These are phyloP conservation scores for Xanthoconium separans DNA, from an alignment of 1,284 basidiomycete genomes.

Conservation along the genomic window DNA sequence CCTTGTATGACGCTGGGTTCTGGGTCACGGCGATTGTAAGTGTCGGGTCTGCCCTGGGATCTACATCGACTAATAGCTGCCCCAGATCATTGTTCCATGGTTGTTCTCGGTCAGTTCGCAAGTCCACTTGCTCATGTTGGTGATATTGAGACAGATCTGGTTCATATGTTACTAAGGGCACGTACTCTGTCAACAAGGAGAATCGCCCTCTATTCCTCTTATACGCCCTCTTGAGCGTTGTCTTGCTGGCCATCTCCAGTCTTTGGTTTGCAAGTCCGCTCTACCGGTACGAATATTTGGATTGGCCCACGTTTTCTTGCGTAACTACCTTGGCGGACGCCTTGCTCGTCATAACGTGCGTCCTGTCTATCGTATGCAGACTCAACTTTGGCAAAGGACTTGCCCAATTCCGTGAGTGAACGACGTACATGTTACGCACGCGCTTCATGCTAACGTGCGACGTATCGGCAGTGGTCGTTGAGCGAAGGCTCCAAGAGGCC, in stretches of 20 bases:
- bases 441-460: background rate
- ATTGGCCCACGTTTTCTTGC: slow-evolving; percentile 52
- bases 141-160: slow-evolving; percentile 1
- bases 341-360: slow-evolving; percentile 38
- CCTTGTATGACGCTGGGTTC: slow-evolving; percentile 43
- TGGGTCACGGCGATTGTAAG: slow-evolving; percentile 43
- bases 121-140: background rate
- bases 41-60: slow-evolving; percentile 1
- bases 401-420: slow-evolving; percentile 43
- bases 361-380: slow-evolving; percentile 46
- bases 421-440: background rate
- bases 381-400: slow-evolving; percentile 53
- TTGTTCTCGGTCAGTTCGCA: slow-evolving; percentile 37
- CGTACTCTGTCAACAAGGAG: slow-evolving; percentile 49
- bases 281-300: slow-evolving; percentile 47
- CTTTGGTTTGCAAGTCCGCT: slow-evolving; percentile 46
- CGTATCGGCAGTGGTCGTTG: slow-evolving; percentile 14
- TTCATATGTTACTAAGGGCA: slow-evolving; percentile 41
- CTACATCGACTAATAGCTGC: background rate
- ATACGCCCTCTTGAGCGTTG: slow-evolving; percentile 43
- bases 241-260: slow-evolving; percentile 42
- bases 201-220: slow-evolving; percentile 39
- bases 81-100: slow-evolving; percentile 49
- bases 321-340: slow-evolving; percentile 42
- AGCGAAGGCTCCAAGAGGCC: slow-evolving; percentile 13